Evolutionary conservation across 305 asterid genomes (phyloP).

Genomic region (Rubia tinctorum): DNA sequence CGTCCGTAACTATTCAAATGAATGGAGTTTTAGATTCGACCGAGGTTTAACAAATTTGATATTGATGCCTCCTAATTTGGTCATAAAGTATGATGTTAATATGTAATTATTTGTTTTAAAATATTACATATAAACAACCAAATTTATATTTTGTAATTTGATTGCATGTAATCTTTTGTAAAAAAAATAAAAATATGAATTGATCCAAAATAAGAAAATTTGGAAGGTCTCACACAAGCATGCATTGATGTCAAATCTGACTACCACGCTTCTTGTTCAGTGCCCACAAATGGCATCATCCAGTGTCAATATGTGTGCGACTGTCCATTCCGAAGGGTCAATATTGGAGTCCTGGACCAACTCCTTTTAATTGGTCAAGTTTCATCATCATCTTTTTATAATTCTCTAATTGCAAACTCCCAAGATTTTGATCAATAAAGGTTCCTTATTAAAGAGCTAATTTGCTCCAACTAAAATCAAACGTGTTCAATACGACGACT

Average conservation of each 20-base stretch:
- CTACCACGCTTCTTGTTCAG: not conserved
- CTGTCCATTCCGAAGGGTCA: slow-evolving; percentile 13
- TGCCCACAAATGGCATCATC: slow-evolving; percentile 4
- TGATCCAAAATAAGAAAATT: not conserved
- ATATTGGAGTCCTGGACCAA: slow-evolving; percentile 8
- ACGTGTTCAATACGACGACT: not conserved
- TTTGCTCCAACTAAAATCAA: not conserved
- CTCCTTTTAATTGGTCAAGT: not conserved
- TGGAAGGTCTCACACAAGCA: not conserved
- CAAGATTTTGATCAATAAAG: not conserved
- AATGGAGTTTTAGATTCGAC: no score
- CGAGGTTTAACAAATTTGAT: no score
- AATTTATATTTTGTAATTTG: no score
- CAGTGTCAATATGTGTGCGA: slow-evolving; percentile 2
- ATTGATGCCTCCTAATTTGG: no score
- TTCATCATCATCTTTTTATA: not conserved
- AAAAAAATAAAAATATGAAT: not conserved
- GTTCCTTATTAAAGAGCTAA: slow-evolving; percentile 19
- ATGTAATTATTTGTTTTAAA: no score
- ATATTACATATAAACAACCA: no score
- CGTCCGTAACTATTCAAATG: no score
- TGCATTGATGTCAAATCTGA: slow-evolving; percentile 9
- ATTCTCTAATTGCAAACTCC: not conserved
- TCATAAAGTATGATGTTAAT: no score
- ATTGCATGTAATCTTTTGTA: no score